Evolutionary conservation across 2,329 filamentous ascomycete species (phyloP).

Genomic region (Sporothrix dimorphospora): DNA sequence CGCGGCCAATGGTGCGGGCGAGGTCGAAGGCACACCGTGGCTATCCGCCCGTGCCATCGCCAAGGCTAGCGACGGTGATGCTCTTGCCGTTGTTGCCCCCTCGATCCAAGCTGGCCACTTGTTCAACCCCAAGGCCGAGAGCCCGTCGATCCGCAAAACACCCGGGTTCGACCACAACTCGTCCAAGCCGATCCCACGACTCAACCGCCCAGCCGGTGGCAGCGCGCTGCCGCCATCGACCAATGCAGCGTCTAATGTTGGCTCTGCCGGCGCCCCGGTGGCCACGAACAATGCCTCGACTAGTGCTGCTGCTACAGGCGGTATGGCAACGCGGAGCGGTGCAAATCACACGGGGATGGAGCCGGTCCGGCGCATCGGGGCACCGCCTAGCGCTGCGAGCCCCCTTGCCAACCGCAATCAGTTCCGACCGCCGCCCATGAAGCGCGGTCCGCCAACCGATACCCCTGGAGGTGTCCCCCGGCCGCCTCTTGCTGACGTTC

Average conservation of each 20-base stretch:
- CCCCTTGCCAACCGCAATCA: constrained; percentile 61
- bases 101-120: constrained; percentile 53
- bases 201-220: constrained; percentile 45
- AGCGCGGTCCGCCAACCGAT: constrained; percentile 47
- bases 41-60: constrained; percentile 71
- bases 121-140: constrained; percentile 76
- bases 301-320: not conserved
- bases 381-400: constrained; percentile 57
- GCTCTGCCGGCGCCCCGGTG: not conserved
- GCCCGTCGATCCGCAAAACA: constrained; percentile 86
- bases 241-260: constrained; percentile 14
- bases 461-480: constrained; percentile 40
- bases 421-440: constrained; percentile 64
- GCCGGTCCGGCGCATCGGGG: constrained; percentile 61
- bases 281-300: not conserved
- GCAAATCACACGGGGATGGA: constrained; percentile 59
- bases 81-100: constrained; percentile 46
- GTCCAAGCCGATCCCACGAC: constrained; percentile 70
- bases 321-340: constrained; percentile 32
- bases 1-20: not conserved
- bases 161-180: constrained; percentile 81
- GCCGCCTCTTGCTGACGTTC: constrained; percentile 55
- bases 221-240: constrained; percentile 37
- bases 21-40: constrained; percentile 56
- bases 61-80: constrained; percentile 51